Conservation (phyloP, 495 filamentous ascomycete genomes). For the Aspergillus asperescens region DNA sequence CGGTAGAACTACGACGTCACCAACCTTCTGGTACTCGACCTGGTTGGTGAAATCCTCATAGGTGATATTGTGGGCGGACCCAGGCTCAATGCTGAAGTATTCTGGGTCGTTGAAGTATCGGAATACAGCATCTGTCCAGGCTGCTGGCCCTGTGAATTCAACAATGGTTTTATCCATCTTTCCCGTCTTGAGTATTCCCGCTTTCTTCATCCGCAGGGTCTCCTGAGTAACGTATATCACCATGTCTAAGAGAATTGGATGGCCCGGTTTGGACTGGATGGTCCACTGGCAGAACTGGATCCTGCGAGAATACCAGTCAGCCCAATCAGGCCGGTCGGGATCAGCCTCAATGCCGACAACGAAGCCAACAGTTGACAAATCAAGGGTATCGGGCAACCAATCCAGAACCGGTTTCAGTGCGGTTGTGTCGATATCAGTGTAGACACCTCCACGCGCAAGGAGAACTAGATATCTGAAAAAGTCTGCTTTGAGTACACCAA, state of each 20-base stretch:
- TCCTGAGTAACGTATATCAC: constrained; percentile 80
- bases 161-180: constrained; percentile 76
- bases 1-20: constrained; percentile 87
- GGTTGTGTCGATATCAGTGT: constrained; percentile 92
- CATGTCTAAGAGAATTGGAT: constrained; percentile 84
- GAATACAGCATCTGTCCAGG: constrained; percentile 94
- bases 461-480: constrained; percentile 97
- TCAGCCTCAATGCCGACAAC: constrained; percentile 96
- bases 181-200: constrained; percentile 57
- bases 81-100: constrained; percentile 78
- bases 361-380: constrained; percentile 70
- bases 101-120: constrained; percentile 85
- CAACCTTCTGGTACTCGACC: constrained; percentile 73
- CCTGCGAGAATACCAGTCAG: constrained; percentile 88
- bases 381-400: constrained; percentile 79
- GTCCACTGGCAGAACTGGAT: constrained; percentile 99
- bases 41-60: constrained; percentile 89
- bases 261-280: constrained; percentile 90
- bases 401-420: constrained; percentile 76
- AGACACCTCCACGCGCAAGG: constrained; percentile 89
- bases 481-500: constrained; percentile 90
- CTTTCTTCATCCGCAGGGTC: constrained; percentile 68
- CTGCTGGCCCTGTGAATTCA: constrained; percentile 90
- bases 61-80: constrained; percentile 62
- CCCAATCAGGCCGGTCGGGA: constrained; percentile 88